Conservation (phyloP, 805 yeast species). For the Saitoella complicata region DNA sequence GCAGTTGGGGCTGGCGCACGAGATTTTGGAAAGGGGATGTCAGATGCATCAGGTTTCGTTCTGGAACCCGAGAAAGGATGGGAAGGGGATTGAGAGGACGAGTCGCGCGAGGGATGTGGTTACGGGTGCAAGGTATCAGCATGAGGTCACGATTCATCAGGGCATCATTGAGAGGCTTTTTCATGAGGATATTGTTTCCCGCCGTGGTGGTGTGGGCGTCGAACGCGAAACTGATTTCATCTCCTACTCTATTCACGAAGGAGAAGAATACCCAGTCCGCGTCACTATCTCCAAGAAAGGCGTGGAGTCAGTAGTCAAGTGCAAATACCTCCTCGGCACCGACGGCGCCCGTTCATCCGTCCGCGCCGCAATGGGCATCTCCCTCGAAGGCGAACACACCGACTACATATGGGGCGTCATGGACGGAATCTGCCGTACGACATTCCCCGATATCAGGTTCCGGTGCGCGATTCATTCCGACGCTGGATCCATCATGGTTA, state of each 20-base stretch:
- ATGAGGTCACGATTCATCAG: constrained; percentile 22
- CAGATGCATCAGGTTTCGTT: constrained; percentile 20
- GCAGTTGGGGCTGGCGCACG: constrained; percentile 18
- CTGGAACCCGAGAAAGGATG: constrained; percentile 2
- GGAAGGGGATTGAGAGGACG: constrained; percentile 17
- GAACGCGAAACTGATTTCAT: constrained; percentile 16
- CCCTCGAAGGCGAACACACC: constrained; percentile 23
- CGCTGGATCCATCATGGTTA: constrained; percentile 22
- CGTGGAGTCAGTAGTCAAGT: constrained; percentile 13
- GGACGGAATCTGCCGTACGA: constrained; percentile 22
- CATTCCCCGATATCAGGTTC: constrained; percentile 24
- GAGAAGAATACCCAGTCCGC: constrained; percentile 10
- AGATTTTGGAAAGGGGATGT: constrained; percentile 18
- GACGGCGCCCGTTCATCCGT: constrained; percentile 25
- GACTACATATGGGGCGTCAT: constrained; percentile 25
- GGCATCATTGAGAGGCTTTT: constrained; percentile 16
- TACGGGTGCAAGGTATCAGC: constrained; percentile 18
- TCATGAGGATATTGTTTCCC: constrained; percentile 8
- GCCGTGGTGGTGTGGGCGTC: constrained; percentile 9
- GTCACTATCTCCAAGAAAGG: constrained; percentile 6
- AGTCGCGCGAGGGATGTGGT: constrained; percentile 19
- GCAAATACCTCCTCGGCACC: constrained; percentile 22
- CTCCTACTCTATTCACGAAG: constrained; percentile 16
- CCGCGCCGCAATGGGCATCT: constrained; percentile 17
- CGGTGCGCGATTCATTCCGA: constrained; percentile 23